phyloP scores from a whole-genome alignment of 164 flowering plant species.

The Buxus sempervirens region DNA sequence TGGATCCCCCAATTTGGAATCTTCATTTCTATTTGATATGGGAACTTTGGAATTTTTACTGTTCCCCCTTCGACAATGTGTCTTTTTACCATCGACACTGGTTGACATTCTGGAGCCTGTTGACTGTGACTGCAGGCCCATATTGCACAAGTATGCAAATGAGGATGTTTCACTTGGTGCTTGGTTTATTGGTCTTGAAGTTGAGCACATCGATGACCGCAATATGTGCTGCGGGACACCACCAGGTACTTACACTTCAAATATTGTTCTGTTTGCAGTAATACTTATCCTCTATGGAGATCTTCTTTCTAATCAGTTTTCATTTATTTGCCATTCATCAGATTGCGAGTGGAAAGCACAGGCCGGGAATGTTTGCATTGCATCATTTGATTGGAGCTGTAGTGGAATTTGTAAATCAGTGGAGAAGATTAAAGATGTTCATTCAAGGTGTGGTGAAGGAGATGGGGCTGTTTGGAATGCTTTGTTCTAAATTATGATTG shows the following conservation, averaged over 20 bases:
- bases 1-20: not conserved
- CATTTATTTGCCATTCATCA: not conserved
- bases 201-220: slow-evolving; percentile 81
- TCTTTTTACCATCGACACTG: not conserved
- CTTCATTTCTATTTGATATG: not conserved
- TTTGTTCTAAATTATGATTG: slow-evolving; percentile 1
- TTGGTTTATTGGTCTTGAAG: slow-evolving; percentile 91
- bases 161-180: slow-evolving; percentile 92
- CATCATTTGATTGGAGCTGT: slow-evolving; percentile 32
- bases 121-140: slow-evolving; percentile 42
- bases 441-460: slow-evolving; percentile 11
- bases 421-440: slow-evolving; percentile 17
- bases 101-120: not conserved
- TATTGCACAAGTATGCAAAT: slow-evolving; percentile 86
- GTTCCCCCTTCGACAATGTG: not conserved
- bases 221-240: slow-evolving; percentile 92
- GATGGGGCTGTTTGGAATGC: slow-evolving; percentile 9
- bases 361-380: slow-evolving; percentile 23
- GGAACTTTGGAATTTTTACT: not conserved
- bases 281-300: not conserved
- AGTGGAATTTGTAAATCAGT: slow-evolving; percentile 32
- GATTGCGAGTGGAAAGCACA: slow-evolving; percentile 26
- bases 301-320: not conserved
- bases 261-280: not conserved
- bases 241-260: slow-evolving; percentile 50